Evolutionary conservation across 2,329 filamentous ascomycete species (phyloP), one percentile per base, ranked within the genome.

Genomic region (Aureobasidium sp.): DNA sequence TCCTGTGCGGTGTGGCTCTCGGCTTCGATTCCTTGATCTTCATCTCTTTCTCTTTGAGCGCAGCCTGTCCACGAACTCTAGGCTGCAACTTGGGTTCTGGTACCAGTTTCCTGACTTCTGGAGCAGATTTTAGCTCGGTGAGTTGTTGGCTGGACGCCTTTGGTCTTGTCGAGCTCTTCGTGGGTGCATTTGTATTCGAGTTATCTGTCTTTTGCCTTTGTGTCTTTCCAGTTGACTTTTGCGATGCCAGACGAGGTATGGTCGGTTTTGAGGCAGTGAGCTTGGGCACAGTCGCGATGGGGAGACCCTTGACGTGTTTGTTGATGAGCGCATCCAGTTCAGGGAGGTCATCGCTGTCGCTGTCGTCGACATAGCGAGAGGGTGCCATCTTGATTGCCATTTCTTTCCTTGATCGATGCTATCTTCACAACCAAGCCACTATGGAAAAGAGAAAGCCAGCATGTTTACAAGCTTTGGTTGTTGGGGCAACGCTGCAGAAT

Each of bases 251-350:
- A 20, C 46, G 57, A 32, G 46, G 29, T 24, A 27, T 17, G 2
- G 36, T 39, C 3, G 39, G 36, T 47, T 53, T 63, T 6, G 61
- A 34, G 20, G 53, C 34, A 10, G 41, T 51, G 26, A 52, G 36
- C 15, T 63, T 57, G 12, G 61, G 52, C 34, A 36, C 43, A 36
- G 43, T 36, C 3, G 48, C 17, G 37, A 47, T 20, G 34, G 37
- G 8, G 6, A 63, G 32, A 17, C 43, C 46, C 29, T 52, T 59
- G 36, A 63, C 56, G n/a, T 65, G 64, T 41, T 61, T 52, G 59
- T 59, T 61, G 59, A 65, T 65, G 44, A 66, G 57, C 29, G 66
- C 59, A n/a, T 63, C 59, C 26, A 67, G 48, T 46, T 65, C 65
- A 6, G 66, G 66, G 8, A 67, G 53, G 27, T 60, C 46, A 15